phyloP scores from a whole-genome alignment of 345 rosid genomes.

The Alliaria petiolata region DNA sequence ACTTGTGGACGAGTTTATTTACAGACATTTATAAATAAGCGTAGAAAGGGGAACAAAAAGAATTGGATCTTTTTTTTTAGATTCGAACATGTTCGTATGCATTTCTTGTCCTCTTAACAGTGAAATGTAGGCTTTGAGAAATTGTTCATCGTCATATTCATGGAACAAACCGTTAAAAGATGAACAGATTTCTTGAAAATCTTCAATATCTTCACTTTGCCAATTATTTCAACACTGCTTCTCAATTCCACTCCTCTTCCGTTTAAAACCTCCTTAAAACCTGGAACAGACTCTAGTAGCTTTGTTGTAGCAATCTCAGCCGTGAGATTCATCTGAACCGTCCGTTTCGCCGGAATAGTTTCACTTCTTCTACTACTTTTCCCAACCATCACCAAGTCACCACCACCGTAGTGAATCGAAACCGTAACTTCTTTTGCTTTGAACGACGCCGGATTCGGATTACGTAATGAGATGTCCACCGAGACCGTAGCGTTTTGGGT shows the following conservation, averaged over 20 bases:
- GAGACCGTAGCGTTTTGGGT: slow-evolving; percentile 9
- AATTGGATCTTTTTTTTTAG: slow-evolving; percentile 37
- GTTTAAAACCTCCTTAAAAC: slow-evolving; percentile 4
- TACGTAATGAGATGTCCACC: slow-evolving; percentile 8
- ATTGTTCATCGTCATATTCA: slow-evolving; percentile 10
- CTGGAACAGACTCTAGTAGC: slow-evolving; percentile 14
- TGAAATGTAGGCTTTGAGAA: not conserved
- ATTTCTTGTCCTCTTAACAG: not conserved
- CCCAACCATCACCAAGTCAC: not conserved
- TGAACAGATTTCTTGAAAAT: slow-evolving; percentile 24
- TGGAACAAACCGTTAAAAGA: slow-evolving; percentile 8
- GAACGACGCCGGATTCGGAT: slow-evolving; percentile 14
- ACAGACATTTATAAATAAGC: slow-evolving; percentile 25
- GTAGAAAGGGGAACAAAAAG: slow-evolving; percentile 50
- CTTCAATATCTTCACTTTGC: slow-evolving; percentile 11
- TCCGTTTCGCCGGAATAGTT: slow-evolving; percentile 14
- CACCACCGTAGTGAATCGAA: not conserved
- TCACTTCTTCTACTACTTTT: not conserved
- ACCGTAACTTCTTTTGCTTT: not conserved
- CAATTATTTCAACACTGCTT: slow-evolving; percentile 1
- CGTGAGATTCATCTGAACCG: slow-evolving; percentile 23
- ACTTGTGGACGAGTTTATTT: not conserved
- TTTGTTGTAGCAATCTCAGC: slow-evolving; percentile 16
- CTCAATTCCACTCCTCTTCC: slow-evolving; percentile 9
- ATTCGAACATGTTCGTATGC: not conserved